phyloP scores from a whole-genome alignment of 805 yeast genomes.

The Metschnikowia gruessii region DNA sequence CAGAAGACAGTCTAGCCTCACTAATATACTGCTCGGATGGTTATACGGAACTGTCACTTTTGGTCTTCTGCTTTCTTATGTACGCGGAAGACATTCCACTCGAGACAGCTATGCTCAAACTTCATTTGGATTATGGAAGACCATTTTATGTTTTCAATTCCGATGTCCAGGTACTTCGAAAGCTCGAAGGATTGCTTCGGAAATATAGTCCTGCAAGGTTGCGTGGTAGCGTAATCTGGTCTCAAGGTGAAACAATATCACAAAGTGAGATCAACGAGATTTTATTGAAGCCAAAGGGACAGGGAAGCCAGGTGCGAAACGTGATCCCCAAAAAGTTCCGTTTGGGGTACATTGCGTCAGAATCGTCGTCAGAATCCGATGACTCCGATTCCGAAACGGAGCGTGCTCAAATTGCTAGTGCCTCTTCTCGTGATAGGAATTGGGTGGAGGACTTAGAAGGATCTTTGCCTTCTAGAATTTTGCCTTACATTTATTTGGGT shows the following conservation, averaged over 20 bases:
- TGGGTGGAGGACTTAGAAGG: conserved; percentile 53
- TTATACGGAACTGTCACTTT: conserved; percentile 83
- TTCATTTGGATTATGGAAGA: conserved; percentile 63
- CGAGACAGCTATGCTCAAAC: conserved; percentile 61
- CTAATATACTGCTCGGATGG: conserved; percentile 86
- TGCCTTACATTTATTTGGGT: conserved; percentile 84
- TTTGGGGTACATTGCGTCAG: conserved; percentile 31
- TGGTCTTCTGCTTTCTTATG: conserved; percentile 67
- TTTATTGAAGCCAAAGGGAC: conserved; percentile 23
- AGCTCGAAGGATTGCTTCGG: conserved; percentile 59
- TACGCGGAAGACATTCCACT: conserved; percentile 60
- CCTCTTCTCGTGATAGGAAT: conserved; percentile 9
- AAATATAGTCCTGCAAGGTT: conserved; percentile 52
- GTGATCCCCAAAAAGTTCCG: conserved; percentile 15
- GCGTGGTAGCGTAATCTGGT: conserved; percentile 26
- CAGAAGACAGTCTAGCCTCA: conserved; percentile 37
- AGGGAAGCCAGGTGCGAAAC: conserved; percentile 1
- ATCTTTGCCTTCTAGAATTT: conserved; percentile 76
- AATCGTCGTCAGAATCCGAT: conserved; percentile 21
- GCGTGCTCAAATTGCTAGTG: neutral
- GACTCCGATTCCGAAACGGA: conserved; percentile 18
- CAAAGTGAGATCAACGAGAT: conserved; percentile 35
- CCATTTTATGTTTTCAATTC: conserved; percentile 82
- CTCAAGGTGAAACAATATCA: conserved; percentile 28
- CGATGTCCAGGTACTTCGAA: conserved; percentile 64